Evolutionary conservation across 305 asterid genomes (phyloP).

Genomic region (Fraxinus albicans): DNA sequence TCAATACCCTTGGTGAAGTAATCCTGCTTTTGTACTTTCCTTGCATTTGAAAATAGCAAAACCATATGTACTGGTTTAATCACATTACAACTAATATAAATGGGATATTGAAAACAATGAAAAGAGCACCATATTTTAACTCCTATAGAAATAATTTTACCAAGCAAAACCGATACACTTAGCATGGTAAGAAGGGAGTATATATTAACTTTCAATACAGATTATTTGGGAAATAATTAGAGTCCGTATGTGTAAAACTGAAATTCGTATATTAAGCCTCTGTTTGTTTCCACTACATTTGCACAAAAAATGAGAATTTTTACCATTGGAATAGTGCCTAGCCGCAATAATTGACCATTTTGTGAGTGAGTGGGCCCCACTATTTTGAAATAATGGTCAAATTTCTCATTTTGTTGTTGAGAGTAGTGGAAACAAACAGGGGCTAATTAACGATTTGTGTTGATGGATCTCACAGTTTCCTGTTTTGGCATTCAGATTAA

Average conservation of each 20-base stretch:
- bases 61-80: neutral
- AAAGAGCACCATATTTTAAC: neutral
- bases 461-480: slow-evolving; percentile 13
- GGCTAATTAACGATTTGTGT: neutral
- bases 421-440: no score
- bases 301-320: no score
- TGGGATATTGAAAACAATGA: neutral
- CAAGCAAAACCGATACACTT: slow-evolving; percentile 6
- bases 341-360: no score
- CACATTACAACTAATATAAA: neutral
- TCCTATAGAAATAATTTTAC: slow-evolving; percentile 2
- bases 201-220: neutral
- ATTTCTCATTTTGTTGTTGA: no score
- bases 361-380: no score
- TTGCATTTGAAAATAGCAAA: slow-evolving; percentile 7
- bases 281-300: no score
- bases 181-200: neutral
- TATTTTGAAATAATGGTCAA: no score
- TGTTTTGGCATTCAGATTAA: slow-evolving; percentile 58
- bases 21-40: slow-evolving; percentile 9
- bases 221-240: slow-evolving; percentile 2
- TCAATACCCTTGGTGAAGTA: neutral
- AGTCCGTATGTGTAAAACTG: neutral
- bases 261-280: neutral
- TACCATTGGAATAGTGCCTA: no score